phyloP scores from a whole-genome alignment of 225 moss, liverwort and hornwort genomes.

The Asterella californica region DNA sequence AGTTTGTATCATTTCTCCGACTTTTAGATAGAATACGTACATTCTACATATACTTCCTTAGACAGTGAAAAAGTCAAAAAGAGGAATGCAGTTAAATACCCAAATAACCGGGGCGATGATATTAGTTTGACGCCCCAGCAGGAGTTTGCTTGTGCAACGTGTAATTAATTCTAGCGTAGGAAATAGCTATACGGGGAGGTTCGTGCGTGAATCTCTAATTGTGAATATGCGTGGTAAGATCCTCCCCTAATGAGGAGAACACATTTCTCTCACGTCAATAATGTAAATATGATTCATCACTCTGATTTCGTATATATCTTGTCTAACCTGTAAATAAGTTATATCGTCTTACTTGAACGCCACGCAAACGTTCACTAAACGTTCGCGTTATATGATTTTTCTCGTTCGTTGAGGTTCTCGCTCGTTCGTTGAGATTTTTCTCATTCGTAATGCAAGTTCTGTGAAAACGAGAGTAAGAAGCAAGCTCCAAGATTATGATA shows the following conservation, averaged over 20 bases:
- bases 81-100: slow-evolving; percentile 11
- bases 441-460: no score
- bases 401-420: no score
- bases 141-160: slow-evolving; percentile 1
- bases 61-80: slow-evolving; percentile 7
- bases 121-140: slow-evolving; percentile 9
- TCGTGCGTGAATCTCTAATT: slow-evolving; percentile 23
- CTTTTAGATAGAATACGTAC: background rate
- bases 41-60: background rate
- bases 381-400: no score
- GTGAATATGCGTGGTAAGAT: slow-evolving; percentile 27
- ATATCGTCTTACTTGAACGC: no score
- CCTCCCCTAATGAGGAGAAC: background rate
- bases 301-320: background rate
- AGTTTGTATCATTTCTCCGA: background rate
- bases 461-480: no score
- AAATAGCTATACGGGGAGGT: slow-evolving; percentile 6
- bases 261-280: background rate
- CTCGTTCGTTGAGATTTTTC: no score
- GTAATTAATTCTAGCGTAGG: slow-evolving; percentile 34
- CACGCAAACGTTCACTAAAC: no score
- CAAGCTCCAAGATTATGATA: no score
- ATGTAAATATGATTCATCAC: slow-evolving; percentile 19
- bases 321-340: no score
- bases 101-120: background rate